Evolutionary conservation across 2,329 filamentous ascomycete species (phyloP), one percentile per base, ranked within the genome.

Genomic region (Fusarium albosuccineum): DNA sequence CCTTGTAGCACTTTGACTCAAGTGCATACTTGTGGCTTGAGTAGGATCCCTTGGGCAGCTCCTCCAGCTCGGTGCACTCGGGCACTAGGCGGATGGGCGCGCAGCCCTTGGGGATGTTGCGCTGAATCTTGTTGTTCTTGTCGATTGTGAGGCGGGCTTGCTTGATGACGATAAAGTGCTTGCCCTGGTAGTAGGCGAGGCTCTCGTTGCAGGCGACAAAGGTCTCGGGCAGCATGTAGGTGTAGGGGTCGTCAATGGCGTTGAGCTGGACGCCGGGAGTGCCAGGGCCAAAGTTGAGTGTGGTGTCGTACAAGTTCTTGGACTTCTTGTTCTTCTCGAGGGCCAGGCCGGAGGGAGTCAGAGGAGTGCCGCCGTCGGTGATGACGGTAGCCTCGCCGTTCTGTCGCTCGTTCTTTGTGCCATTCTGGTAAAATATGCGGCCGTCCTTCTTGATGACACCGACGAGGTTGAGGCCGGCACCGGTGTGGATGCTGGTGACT

Each of bases 351-450:
- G 71, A 76, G 4, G 82, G 80, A 55, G 77, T 76, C 5, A 73
- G 72, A 5, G 80, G 80, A 6, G 73, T 78, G 33, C 80, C 81
- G 16, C 76, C 76, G 61, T 84, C 82, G 27, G 77, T 79, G 30
- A 85, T 56, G 50, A 82, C 71, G 41, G 75, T 77, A 36, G 77
- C 76, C 41, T 67, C 52, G 39, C 73, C 69, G 36, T 70, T 72
- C 16, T 69, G 66, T 7, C 78, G 65, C 39, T 82, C 76, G 7
- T 71, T 59, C 11, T 75, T 76, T 11, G 83, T 84, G 68, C 81
- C 82, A 68, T 86, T 86, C 58, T 82, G 75, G 78, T 85, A 86
- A 70, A 86, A 86, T 60, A 81, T 54, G 8, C 66, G 66, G n/a
- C 67, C 70, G 26, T 61, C 45, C 30, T 62, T 51, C 29, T 73